phyloP scores from a whole-genome alignment of 1,284 basidiomycete species.

The Cutaneotrichosporon sp. region DNA sequence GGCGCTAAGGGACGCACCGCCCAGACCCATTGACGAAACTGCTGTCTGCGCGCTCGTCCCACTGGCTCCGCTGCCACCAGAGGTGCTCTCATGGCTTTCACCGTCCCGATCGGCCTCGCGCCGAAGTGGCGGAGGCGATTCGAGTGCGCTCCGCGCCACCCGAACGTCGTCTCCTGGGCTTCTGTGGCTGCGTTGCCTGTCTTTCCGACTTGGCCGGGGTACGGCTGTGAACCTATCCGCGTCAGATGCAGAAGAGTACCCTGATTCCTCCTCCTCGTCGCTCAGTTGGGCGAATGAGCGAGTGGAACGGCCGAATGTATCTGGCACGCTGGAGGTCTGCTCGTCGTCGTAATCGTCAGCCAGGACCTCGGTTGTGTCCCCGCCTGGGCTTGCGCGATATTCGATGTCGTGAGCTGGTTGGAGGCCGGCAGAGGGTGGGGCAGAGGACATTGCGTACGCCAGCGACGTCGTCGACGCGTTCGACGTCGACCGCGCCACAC shows the following conservation, averaged over 20 bases:
- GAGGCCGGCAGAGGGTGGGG: neutral
- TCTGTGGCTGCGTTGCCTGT: neutral
- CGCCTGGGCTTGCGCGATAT: too few species aligned
- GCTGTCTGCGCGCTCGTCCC: neutral
- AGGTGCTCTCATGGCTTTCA: neutral
- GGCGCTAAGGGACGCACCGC: neutral
- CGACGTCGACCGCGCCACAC: too few species aligned
- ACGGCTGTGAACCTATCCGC: constrained; percentile 3
- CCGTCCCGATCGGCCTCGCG: neutral
- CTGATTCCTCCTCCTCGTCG: neutral
- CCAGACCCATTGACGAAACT: neutral
- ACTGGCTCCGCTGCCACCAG: neutral
- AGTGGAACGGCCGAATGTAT: neutral
- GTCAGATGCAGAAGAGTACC: neutral
- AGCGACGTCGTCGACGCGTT: neutral
- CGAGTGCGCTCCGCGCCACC: neutral
- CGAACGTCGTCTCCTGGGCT: neutral
- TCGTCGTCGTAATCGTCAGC: neutral
- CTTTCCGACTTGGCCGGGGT: neutral
- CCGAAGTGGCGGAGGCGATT: neutral
- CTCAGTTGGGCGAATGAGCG: too few species aligned
- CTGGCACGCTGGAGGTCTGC: neutral
- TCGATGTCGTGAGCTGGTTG: neutral
- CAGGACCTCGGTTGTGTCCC: neutral
- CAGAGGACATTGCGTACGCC: neutral